These are phyloP conservation scores for Blastobotrys apis DNA, from an alignment of 1,139 yeast species.

Conservation along the genomic window DNA sequence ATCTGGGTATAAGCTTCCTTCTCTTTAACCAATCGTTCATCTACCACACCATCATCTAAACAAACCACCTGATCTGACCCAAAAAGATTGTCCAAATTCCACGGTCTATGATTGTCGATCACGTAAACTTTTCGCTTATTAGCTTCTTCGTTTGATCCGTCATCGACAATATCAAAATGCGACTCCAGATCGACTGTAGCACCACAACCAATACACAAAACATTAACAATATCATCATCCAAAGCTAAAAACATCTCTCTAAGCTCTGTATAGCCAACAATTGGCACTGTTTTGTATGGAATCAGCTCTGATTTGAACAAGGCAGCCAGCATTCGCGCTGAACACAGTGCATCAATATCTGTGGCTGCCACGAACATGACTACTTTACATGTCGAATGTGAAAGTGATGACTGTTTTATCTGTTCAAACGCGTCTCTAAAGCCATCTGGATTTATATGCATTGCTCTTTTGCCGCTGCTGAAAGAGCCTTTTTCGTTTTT, in stretches of 20 bases:
- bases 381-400: slow-evolving; percentile 86
- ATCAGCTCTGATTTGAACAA: slow-evolving; percentile 76
- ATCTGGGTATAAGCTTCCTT: slow-evolving; percentile 33
- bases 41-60: slow-evolving; percentile 79
- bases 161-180: slow-evolving; percentile 63
- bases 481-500: background rate
- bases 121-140: slow-evolving; percentile 58
- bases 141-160: slow-evolving; percentile 28
- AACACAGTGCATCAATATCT: slow-evolving; percentile 88
- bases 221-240: slow-evolving; percentile 73
- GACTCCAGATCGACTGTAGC: slow-evolving; percentile 83
- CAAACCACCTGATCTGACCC: slow-evolving; percentile 79
- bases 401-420: slow-evolving; percentile 39
- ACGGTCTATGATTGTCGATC: slow-evolving; percentile 90
- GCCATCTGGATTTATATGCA: slow-evolving; percentile 33
- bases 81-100: slow-evolving; percentile 90
- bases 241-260: slow-evolving; percentile 56
- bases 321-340: slow-evolving; percentile 69
- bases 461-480: slow-evolving; percentile 11
- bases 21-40: slow-evolving; percentile 30
- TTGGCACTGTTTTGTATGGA: slow-evolving; percentile 86
- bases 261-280: slow-evolving; percentile 87
- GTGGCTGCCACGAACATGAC: slow-evolving; percentile 89
- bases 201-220: slow-evolving; percentile 89
- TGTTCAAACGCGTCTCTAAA: slow-evolving; percentile 30